A percentile compares a stretch with the other conserved stretches of the same genome.
These are phyloP conservation scores for Globisporangium uncinulatum DNA, from an alignment of 352 stramenopile species.

Conservation along the genomic window DNA sequence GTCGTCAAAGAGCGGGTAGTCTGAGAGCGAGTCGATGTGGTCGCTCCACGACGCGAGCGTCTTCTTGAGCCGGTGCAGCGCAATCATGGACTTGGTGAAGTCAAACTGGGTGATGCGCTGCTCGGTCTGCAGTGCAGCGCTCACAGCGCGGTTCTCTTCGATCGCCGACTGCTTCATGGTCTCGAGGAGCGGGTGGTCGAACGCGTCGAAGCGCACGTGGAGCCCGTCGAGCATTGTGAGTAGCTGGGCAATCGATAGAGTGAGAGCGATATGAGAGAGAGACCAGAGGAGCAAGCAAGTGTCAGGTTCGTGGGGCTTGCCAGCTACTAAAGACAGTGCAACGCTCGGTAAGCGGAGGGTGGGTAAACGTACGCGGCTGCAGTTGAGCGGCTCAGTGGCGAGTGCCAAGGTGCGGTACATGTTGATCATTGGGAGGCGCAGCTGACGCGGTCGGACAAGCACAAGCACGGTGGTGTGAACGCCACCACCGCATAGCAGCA, in stretches of 20 bases:
- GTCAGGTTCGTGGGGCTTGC: too few species aligned
- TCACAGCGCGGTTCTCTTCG: conserved; percentile 62
- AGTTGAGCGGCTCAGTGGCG: conserved; percentile 44
- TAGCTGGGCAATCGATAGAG: conserved; percentile 19
- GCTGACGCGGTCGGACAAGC: conserved; percentile 17
- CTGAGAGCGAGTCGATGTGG: conserved; percentile 71
- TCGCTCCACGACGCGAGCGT: conserved; percentile 66
- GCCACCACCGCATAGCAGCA: background rate
- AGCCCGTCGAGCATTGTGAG: conserved; percentile 39
- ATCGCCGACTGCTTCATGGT: conserved; percentile 66
- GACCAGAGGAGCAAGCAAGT: background rate
- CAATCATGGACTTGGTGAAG: conserved; percentile 70
- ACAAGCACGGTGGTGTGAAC: background rate
- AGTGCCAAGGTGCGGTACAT: conserved; percentile 61
- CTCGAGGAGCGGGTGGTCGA: conserved; percentile 67
- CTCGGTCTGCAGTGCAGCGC: conserved; percentile 63
- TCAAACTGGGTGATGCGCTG: conserved; percentile 66
- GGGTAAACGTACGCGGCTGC: conserved; percentile 29
- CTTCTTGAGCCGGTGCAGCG: conserved; percentile 64
- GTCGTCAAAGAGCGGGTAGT: conserved; percentile 74
- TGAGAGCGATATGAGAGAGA: conserved; percentile 14
- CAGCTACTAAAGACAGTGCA: too few species aligned
- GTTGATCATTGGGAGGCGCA: conserved; percentile 66
- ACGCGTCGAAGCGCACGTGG: conserved; percentile 44
- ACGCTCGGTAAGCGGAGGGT: too few species aligned